Evolutionary conservation across 306 rosid species (phyloP), one percentile per base, ranked within the genome.

Genomic region (Medicago lupulina): DNA sequence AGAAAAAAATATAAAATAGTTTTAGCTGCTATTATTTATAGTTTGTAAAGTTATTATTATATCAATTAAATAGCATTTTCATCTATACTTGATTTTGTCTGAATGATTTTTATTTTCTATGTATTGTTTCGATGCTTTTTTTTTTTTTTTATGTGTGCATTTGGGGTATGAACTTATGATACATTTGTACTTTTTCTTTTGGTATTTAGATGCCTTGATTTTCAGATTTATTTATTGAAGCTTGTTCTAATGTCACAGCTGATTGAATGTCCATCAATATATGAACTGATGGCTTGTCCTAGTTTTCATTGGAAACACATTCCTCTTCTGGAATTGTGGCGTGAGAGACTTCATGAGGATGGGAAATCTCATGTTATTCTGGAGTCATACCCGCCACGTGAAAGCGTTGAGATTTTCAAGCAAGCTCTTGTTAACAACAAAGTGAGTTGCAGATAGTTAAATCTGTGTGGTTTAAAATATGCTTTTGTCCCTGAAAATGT

Each of bases 201-300:
- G 53, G 40, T 61, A 53, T 61, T 17, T 73, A 38, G n/a, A 73
- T 78, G 10, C 46, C 62, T 65, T 65, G 36, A 36, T 80, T 67
- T 72, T 55, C 66, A 61, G 43, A 76, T 65, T 70, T 59, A 62
- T 74, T 86, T 62, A 77, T 57, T 83, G 72, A 66, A 55, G 70
- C 28, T 69, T 84, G 73, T 84, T 80, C 67, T 70, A 67, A 67
- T 86, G 25, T 76, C 62, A 73, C 96, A 95, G 99, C 87, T 92
- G 80, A 89, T 92, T 76, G 99, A 92, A 74, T 95, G 99, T 43
- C 99, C 99, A 38, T 87, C 97, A n/a, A 14, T 95, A 3, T 95
- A 95, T 12, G 99, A 95, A 74, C 84, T 95, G 75, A 89, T 87
- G 92, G 92, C 91, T 10, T 62, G 85, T 74, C 81, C 90, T 15